Evolutionary conservation across 306 rosid genomes (phyloP).

Genomic region (Dryas drummondii): DNA sequence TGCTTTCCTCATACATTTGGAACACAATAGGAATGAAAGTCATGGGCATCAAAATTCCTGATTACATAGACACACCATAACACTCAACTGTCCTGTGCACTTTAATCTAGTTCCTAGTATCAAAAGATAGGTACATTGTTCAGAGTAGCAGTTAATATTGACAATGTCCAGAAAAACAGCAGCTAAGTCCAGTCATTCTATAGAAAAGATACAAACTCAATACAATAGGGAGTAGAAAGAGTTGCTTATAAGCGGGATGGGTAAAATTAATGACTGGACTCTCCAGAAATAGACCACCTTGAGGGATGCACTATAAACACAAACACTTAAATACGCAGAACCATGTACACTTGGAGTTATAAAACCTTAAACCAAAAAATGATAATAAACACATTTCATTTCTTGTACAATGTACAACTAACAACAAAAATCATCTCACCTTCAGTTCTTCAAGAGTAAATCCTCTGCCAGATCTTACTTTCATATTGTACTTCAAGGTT

Average conservation of each 20-base stretch:
- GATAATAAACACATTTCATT: no score
- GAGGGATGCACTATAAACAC: not conserved
- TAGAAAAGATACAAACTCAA: not conserved
- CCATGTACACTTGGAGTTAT: no score
- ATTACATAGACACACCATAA: no score
- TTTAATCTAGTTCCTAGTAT: no score
- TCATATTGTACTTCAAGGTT: constrained; percentile 68
- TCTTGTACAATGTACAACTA: no score
- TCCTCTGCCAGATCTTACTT: constrained; percentile 64
- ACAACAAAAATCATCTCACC: not conserved
- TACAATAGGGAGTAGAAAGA: not conserved
- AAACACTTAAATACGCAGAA: no score
- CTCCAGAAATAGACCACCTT: not conserved
- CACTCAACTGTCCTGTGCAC: no score
- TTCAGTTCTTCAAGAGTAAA: constrained; percentile 46
- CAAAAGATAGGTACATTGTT: no score
- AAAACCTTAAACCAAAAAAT: no score
- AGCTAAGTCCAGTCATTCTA: not conserved
- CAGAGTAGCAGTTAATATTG: not conserved
- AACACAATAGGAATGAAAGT: no score
- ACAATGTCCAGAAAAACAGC: not conserved
- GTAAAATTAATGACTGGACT: not conserved
- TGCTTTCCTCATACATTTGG: no score
- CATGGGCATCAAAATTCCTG: no score
- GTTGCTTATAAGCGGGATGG: not conserved